Evolutionary conservation across 768 basidiomycete species (phyloP).

Genomic region (Clavulina sp.): DNA sequence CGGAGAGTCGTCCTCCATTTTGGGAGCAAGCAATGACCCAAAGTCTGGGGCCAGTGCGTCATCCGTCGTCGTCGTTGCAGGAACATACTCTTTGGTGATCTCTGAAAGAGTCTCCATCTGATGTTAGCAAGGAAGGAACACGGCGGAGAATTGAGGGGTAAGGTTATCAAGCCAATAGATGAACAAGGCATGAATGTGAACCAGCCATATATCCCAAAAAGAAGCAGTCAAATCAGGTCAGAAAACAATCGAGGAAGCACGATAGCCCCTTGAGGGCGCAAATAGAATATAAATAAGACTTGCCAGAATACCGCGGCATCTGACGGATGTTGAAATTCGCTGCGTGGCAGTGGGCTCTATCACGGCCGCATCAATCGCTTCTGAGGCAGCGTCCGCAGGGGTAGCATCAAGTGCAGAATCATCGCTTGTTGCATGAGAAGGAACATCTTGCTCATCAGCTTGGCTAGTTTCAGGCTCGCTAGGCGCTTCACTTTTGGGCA

Average conservation of each 20-base stretch:
- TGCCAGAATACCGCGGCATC: constrained; percentile 60
- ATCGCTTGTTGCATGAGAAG: too few relatives aligned
- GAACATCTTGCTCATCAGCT: too few relatives aligned
- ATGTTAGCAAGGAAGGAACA: constrained; percentile 3
- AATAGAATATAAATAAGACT: constrained; percentile 14
- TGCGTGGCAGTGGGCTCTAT: too few relatives aligned
- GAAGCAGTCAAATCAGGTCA: background rate
- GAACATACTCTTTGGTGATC: constrained; percentile 48
- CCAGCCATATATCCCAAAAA: background rate
- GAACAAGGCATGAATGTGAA: background rate
- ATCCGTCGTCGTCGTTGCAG: constrained; percentile 27
- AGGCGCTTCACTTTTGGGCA: too few relatives aligned
- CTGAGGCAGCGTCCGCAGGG: too few relatives aligned
- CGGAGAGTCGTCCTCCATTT: background rate
- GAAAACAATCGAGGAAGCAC: background rate
- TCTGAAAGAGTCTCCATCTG: constrained; percentile 66
- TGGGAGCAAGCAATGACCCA: constrained; percentile 26
- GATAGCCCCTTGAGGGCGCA: constrained; percentile 1
- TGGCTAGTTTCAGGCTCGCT: too few relatives aligned
- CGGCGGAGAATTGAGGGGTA: background rate
- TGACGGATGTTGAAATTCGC: too few relatives aligned
- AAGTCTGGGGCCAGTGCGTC: constrained; percentile 53
- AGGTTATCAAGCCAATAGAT: background rate
- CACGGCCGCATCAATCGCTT: background rate
- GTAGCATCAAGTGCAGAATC: too few relatives aligned